phyloP scores from a whole-genome alignment of 371 early-diverging fungal genomes.

The Mucor lusitanicus region DNA sequence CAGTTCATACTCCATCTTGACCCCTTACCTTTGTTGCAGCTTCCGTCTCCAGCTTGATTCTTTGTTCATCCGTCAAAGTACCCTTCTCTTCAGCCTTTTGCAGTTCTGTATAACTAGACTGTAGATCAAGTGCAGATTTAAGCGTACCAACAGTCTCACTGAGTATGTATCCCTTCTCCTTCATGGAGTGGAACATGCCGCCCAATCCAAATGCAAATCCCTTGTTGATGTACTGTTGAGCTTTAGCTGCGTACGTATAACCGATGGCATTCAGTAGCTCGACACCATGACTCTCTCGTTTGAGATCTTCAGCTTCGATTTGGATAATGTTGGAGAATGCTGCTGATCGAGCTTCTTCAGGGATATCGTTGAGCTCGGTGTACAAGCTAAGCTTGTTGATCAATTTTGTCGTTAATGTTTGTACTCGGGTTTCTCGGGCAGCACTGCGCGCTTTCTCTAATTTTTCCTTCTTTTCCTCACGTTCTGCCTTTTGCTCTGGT shows the following conservation, averaged over 20 bases:
- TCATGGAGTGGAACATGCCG: constrained; percentile 66
- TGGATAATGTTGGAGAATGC: constrained; percentile 71
- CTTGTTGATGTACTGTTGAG: constrained; percentile 80
- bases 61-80: constrained; percentile 61
- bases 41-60: constrained; percentile 69
- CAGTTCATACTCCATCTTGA: neutral
- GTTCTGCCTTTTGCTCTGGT: constrained; percentile 64
- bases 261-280: constrained; percentile 95
- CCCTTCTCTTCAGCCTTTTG: constrained; percentile 86
- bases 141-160: constrained; percentile 89
- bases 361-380: constrained; percentile 64
- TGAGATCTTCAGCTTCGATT: constrained; percentile 86
- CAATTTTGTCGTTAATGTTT: constrained; percentile 67
- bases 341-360: constrained; percentile 28
- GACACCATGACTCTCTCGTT: constrained; percentile 87
- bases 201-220: constrained; percentile 75
- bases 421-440: constrained; percentile 69
- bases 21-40: constrained; percentile 66
- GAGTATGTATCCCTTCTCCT: constrained; percentile 85
- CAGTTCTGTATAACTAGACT: constrained; percentile 83
- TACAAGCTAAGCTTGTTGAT: constrained; percentile 72
- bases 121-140: constrained; percentile 88
- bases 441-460: constrained; percentile 48
- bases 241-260: constrained; percentile 84
- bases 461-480: constrained; percentile 45